Percentiles rank a stretch among this genome's conserved stretches.
Evolutionary conservation across 2,329 filamentous ascomycete species (phyloP).

Genomic region (Ilyonectria robusta): DNA sequence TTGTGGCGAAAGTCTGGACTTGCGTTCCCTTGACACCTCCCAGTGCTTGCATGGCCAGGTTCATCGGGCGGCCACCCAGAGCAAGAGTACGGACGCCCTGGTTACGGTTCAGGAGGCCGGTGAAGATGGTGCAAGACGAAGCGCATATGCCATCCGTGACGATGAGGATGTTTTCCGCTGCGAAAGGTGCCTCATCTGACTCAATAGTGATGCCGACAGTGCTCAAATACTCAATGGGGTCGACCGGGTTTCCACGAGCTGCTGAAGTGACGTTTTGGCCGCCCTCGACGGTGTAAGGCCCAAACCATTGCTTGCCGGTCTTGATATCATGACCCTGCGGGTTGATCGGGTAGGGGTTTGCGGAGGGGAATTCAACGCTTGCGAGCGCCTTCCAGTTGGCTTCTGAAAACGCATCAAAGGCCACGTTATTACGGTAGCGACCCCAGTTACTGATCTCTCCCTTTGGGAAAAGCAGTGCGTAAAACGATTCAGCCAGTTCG

Average conservation of each 20-base stretch:
- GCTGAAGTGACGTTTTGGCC: too few species aligned
- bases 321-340: too few species aligned
- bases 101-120: constrained; percentile 20
- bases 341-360: too few species aligned
- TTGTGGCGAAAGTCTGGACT: not conserved
- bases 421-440: constrained; percentile 52
- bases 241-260: too few species aligned
- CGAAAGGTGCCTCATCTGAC: not conserved
- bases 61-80: constrained; percentile 24
- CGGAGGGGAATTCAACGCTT: too few species aligned
- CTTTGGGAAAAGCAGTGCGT: too few species aligned
- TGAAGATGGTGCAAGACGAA: constrained; percentile 28
- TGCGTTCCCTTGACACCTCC: constrained; percentile 29
- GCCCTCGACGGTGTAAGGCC: too few species aligned
- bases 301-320: too few species aligned
- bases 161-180: constrained; percentile 30
- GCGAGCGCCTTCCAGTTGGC: too few species aligned
- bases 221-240: too few species aligned
- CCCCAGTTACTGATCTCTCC: not conserved
- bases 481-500: too few species aligned
- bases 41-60: constrained; percentile 32
- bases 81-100: constrained; percentile 26
- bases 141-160: constrained; percentile 26
- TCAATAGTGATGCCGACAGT: not conserved
- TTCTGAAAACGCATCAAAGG: too few species aligned